phyloP scores from a whole-genome alignment of 495 filamentous ascomycete species.

The Viridothelium virens region DNA sequence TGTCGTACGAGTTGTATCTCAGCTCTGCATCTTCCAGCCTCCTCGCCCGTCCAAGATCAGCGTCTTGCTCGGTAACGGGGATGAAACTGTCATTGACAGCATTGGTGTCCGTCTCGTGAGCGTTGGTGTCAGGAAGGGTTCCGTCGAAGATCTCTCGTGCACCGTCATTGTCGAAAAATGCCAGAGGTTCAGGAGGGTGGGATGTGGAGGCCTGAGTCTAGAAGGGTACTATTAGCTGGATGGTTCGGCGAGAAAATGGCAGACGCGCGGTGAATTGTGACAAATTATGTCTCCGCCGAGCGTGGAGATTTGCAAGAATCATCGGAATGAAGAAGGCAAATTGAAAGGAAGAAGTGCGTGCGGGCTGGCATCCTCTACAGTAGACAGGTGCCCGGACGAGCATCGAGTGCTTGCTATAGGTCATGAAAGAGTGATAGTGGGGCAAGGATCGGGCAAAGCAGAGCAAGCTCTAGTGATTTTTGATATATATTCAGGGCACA shows the following conservation, averaged over 20 bases:
- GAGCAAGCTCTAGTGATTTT: background rate
- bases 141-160: conserved; percentile 1
- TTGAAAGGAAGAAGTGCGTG: too few species aligned
- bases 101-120: background rate
- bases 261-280: background rate
- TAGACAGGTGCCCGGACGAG: too few species aligned
- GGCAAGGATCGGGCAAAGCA: background rate
- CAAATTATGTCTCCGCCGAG: too few species aligned
- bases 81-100: background rate
- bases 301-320: too few species aligned
- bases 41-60: conserved; percentile 6
- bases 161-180: background rate
- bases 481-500: background rate
- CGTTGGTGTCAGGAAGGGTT: conserved; percentile 5
- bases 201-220: background rate
- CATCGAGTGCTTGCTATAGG: too few species aligned
- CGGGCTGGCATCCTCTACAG: too few species aligned
- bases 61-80: conserved; percentile 8
- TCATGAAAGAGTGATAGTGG: too few species aligned
- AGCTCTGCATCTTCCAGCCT: background rate
- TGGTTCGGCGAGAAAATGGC: too few species aligned
- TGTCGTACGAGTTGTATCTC: conserved; percentile 7
- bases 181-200: background rate
- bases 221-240: too few species aligned
- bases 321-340: too few species aligned